phyloP scores from a whole-genome alignment of 768 basidiomycete genomes.

The Hydnomerulius pinastri region DNA sequence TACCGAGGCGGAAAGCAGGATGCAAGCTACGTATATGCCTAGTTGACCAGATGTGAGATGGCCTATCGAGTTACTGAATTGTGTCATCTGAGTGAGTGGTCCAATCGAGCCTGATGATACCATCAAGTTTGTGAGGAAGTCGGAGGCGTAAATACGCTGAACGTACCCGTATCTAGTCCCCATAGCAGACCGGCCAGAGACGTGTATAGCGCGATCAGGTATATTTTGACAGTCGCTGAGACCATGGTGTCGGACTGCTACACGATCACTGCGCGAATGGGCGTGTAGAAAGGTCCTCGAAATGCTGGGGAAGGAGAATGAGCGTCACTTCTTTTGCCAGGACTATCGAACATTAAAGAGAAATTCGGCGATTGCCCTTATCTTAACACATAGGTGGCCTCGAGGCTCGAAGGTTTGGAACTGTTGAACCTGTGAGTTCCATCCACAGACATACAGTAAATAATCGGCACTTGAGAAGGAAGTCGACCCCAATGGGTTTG shows the following conservation, averaged over 20 bases:
- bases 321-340: too few relatives aligned
- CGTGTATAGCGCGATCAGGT: conserved; percentile 25
- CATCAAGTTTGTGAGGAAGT: neutral
- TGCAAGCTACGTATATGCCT: conserved; percentile 45
- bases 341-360: too few relatives aligned
- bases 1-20: conserved; percentile 43
- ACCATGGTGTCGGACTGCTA: conserved; percentile 8
- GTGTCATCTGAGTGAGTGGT: conserved; percentile 48
- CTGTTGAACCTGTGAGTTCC: too few relatives aligned
- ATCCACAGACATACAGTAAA: too few relatives aligned
- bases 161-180: conserved; percentile 34
- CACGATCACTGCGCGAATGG: too few relatives aligned
- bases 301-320: too few relatives aligned
- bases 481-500: too few relatives aligned
- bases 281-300: too few relatives aligned
- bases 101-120: conserved; percentile 36
- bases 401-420: too few relatives aligned
- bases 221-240: conserved; percentile 19
- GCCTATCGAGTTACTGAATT: conserved; percentile 42
- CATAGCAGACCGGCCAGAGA: conserved; percentile 32
- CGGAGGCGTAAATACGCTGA: neutral
- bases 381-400: too few relatives aligned
- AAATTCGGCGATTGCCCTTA: too few relatives aligned
- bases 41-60: conserved; percentile 38
- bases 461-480: too few relatives aligned